Evolutionary conservation across 352 stramenopile genomes (phyloP), one percentile per base, ranked within the genome.

Genomic region (Heterotrichella gracilis): DNA sequence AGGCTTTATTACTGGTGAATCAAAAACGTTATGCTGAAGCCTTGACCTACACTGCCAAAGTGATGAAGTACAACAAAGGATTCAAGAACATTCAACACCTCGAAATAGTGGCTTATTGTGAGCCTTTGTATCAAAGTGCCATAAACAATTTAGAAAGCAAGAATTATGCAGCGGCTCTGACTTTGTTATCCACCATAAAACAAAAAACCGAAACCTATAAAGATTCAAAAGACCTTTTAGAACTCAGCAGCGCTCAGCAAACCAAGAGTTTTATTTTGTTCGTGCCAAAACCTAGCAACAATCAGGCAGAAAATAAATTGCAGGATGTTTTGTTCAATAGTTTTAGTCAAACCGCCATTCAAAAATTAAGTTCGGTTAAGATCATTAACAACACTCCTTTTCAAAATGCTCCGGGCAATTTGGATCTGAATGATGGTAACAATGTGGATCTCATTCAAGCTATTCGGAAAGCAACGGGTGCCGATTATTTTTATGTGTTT

Each of bases 221-320:
- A n/a, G 32, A 53, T 53, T 17, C 9, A 17, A 53, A 53, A 53
- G 32, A 53, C 32, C n/a, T 53, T 9, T n/a, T 53, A 17, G 32
- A 53, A 53, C n/a, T 53, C 9, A 17, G 9, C 9, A 53, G 32
- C 32, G 32, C 32, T 9, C 32, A 53, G 32, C 32, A 53, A 53
- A 53, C 32, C 32, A 53, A 53, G n/a, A 53, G 32, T 53, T 53
- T 53, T 53, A 53, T 53, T n/a, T n/a, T 53, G 32, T 53, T 53
- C n/a, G 9, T 17, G n/a, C 32, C 32, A 17, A n/a, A 9, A 53
- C 32, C 32, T 53, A 17, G 9, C 9, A 53, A 53, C 9, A n/a
- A 53, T n/a, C 9, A 17, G 9, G 9, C 32, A 53, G 32, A 53
- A 53, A 9, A 53, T 17, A 9, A 53, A n/a, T 9, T 53, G 32